Evolutionary conservation across 352 stramenopile species (phyloP), one percentile per base, ranked within the genome.

Genomic region (Phytopythium sindhum): DNA sequence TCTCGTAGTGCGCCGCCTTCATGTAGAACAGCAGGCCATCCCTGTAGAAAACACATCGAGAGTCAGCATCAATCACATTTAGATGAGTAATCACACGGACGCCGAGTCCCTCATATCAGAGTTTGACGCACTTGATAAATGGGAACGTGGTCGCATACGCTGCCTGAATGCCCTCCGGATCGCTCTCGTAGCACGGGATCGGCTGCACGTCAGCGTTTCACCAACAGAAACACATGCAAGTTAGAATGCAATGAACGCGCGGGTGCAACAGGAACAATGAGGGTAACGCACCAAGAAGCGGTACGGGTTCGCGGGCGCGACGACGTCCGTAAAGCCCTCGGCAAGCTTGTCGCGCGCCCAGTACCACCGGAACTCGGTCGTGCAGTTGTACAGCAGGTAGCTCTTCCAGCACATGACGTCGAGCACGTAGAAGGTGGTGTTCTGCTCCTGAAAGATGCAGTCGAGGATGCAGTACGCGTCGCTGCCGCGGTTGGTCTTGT

Each of bases 321-420:
- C 60, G 2, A 61, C 80, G 21, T 65, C 71, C 1, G 82, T 70
- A 7, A 68, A 72, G 47, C 78, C 81, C 73, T 98, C 91, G 3
- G 75, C 75, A 9, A 98, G 78, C 73, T 98, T 97, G 68, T 96
- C 90, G 5, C 86, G 86, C 60, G 97, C 74, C 91, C 91, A 98
- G 69, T 95, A 97, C 6, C 93, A 75, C 19, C 92, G 84, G 59
- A 97, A 98, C 65, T 97, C 89, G 12, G 84, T 93, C n/a, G 91
- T 95, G 72, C 91, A 97, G 71, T 97, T 93, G 67, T 97, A 97
- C 45, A 98, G 67, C 57, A 94, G 57, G 64, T 96, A 95, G n/a
- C 88, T 84, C 78, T 97, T 97, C 92, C 92, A 98, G 74, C 87
- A 96, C 86, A 97, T 94, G 68, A 97, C 84, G 66, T 98, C 92